These are phyloP conservation scores for Didymella keratinophila DNA, from an alignment of 2,329 filamentous ascomycete species.

Conservation along the genomic window DNA sequence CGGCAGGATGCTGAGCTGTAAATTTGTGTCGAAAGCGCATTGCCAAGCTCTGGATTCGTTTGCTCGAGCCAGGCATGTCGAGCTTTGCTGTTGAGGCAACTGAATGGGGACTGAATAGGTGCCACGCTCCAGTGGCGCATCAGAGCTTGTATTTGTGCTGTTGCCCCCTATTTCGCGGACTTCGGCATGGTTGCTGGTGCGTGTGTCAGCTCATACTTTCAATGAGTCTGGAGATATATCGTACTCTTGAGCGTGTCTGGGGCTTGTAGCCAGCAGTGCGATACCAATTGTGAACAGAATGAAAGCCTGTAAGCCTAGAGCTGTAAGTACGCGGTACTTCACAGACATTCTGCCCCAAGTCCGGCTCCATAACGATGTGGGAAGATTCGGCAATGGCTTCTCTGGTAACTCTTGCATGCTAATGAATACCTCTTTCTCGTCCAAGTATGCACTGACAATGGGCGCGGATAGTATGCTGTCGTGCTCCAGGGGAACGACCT, in stretches of 20 bases:
- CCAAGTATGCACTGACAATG: conserved; percentile 35
- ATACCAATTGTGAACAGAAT: conserved; percentile 29
- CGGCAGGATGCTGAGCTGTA: conserved; percentile 35
- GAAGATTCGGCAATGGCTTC: conserved; percentile 39
- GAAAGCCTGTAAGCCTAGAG: conserved; percentile 33
- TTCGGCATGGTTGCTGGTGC: neutral
- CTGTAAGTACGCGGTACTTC: conserved; percentile 30
- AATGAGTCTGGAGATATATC: neutral
- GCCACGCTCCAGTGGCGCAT: conserved; percentile 27
- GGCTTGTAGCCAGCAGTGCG: conserved; percentile 24
- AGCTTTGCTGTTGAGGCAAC: conserved; percentile 35
- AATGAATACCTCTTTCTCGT: conserved; percentile 42
- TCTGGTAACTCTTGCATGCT: conserved; percentile 11
- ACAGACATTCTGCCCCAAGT: conserved; percentile 36
- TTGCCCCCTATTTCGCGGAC: conserved; percentile 8
- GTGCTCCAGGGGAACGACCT: conserved; percentile 42
- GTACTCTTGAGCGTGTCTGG: conserved; percentile 19
- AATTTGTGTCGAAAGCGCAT: conserved; percentile 27
- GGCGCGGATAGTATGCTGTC: conserved; percentile 35
- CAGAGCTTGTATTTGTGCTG: conserved; percentile 1
- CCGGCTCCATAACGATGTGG: conserved; percentile 31
- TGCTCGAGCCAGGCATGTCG: conserved; percentile 34
- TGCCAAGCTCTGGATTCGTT: conserved; percentile 40
- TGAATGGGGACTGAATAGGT: conserved; percentile 32
- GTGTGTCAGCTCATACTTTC: neutral